phyloP scores from a whole-genome alignment of 371 early-diverging fungal genomes.

The Choanephora cucurbitarum region DNA sequence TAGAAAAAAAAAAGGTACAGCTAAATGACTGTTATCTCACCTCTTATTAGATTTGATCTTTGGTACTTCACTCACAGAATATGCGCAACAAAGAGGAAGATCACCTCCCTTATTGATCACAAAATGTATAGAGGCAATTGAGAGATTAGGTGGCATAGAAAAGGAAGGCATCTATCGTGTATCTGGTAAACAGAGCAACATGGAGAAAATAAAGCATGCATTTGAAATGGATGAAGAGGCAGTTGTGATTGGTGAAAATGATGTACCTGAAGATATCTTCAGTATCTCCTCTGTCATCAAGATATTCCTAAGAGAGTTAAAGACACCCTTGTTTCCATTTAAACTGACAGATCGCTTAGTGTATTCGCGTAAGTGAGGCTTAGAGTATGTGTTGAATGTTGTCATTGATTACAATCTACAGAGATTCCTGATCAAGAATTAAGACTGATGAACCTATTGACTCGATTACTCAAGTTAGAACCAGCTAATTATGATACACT shows the following conservation, averaged over 20 bases:
- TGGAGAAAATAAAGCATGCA: slow-evolving; percentile 54
- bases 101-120: slow-evolving; percentile 60
- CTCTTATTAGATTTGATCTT: slow-evolving; percentile 56
- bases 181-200: slow-evolving; percentile 62
- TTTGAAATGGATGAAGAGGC: slow-evolving; percentile 62
- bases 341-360: slow-evolving; percentile 54
- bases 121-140: slow-evolving; percentile 63
- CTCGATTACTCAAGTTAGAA: slow-evolving; percentile 51
- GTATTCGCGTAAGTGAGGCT: slow-evolving; percentile 61
- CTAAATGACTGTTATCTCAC: not conserved
- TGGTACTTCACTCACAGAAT: slow-evolving; percentile 56
- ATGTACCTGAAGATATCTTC: slow-evolving; percentile 57
- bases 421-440: slow-evolving; percentile 53
- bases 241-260: slow-evolving; percentile 52
- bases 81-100: slow-evolving; percentile 47
- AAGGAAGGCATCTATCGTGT: slow-evolving; percentile 73
- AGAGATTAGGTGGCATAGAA: slow-evolving; percentile 61
- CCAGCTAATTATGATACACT: slow-evolving; percentile 62
- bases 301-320: slow-evolving; percentile 64
- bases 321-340: slow-evolving; percentile 68
- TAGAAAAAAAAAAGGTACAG: not conserved
- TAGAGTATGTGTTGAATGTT: no score
- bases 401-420: slow-evolving; percentile 9
- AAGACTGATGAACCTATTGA: slow-evolving; percentile 53
- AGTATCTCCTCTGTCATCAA: slow-evolving; percentile 66